Evolutionary conservation across 2,329 filamentous ascomycete genomes (phyloP).

Genomic region (Tolypocladium tropicale): DNA sequence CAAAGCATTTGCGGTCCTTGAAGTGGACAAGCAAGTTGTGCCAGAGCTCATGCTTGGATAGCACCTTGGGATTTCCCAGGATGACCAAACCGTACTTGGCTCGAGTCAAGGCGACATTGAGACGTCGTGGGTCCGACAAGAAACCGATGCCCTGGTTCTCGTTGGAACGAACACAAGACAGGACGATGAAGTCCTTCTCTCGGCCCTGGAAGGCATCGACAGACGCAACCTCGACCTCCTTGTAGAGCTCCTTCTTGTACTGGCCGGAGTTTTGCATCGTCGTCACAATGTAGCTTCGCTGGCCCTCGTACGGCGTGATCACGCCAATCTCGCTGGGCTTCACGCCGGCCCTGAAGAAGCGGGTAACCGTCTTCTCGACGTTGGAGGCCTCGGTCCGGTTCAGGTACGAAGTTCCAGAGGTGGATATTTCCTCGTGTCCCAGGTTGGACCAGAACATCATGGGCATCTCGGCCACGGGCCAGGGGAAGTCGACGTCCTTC

Average conservation of each 20-base stretch:
- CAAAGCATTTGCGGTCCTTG: constrained; percentile 91
- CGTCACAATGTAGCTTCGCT: constrained; percentile 95
- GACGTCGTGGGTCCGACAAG: constrained; percentile 90
- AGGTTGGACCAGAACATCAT: constrained; percentile 99
- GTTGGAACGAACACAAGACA: constrained; percentile 96
- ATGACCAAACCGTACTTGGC: constrained; percentile 96
- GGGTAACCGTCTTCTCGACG: constrained; percentile 95
- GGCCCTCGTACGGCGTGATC: constrained; percentile 96
- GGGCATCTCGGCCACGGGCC: constrained; percentile 85
- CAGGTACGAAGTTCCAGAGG: constrained; percentile 93
- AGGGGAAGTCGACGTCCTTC: constrained; percentile 93
- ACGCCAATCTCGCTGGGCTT: constrained; percentile 89
- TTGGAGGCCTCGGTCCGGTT: constrained; percentile 96
- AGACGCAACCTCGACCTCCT: constrained; percentile 95
- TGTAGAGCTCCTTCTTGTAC: constrained; percentile 97
- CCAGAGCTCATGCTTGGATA: constrained; percentile 97
- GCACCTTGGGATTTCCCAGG: constrained; percentile 91
- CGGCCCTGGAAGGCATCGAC: constrained; percentile 98
- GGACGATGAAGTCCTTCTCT: constrained; percentile 97
- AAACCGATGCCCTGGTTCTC: constrained; percentile 99
- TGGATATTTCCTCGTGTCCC: constrained; percentile 95
- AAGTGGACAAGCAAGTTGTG: constrained; percentile 92
- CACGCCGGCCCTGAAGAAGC: constrained; percentile 98
- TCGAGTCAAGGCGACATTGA: constrained; percentile 93
- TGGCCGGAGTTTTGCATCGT: constrained; percentile 98